Evolutionary conservation across 441 rosid genomes (phyloP), one percentile per base, ranked within the genome.

Genomic region (Francoa sonchifolia): DNA sequence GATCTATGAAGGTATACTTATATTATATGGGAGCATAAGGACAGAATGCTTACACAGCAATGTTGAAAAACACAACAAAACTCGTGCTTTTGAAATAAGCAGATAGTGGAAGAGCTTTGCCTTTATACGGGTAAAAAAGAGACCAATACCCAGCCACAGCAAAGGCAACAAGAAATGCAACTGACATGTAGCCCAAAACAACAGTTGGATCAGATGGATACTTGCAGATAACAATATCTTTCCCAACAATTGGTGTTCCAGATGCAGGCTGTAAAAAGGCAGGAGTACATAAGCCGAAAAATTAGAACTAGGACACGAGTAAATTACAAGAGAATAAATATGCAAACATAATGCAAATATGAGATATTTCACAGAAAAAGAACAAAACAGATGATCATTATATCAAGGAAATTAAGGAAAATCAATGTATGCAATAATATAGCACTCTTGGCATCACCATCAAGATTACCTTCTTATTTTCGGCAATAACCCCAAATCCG

Each of bases 141-240:
- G 96, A 70, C 23, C 57, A 14, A 55, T 68, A 76, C 0, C 96
- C 98, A 1, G 71, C 82, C 1, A 47, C 47, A 5, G 86, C 41
- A 20, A 79, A 60, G 14, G 76, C 66, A 1, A 71, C 20, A 16
- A 90, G 95, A 55, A 79, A 90, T 5, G 38, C 81, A 38, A 76
- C 65, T 18, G 94, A 86, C 10, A 90, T 61, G 51, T 61, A 80
- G 14, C 94, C 96, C 52, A 82, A 63, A 23, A 44, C 61, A 8
- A 85, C 85, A 0, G 79, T 63, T 1, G 90, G 93, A 68, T 82
- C 93, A 10, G 75, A 59, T 47, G 94, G 82, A 66, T 90, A 90
- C 59, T 82, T 82, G 90, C 96, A 90, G 13, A 86, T 70, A 27
- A 80, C 76, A 19, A 69, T 72, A 27, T 61, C 96, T 39, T 82